Percentiles rank a stretch among this genome's conserved stretches.
Evolutionary conservation across 2,329 filamentous ascomycete species (phyloP).

Genomic region (Fusarium sp.): DNA sequence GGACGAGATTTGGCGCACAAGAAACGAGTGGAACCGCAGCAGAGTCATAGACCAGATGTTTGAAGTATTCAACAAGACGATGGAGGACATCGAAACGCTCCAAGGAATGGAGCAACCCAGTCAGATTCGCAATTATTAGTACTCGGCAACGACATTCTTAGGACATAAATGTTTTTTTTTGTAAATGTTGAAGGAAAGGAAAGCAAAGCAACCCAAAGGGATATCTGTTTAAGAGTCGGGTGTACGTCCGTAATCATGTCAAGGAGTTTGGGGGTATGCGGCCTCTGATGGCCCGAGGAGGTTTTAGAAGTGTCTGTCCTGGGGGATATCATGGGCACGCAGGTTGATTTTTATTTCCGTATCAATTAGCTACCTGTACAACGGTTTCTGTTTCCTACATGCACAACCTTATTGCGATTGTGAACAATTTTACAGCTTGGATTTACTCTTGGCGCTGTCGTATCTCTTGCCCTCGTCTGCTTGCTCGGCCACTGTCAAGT

Average conservation of each 20-base stretch:
- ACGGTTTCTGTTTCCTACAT: constrained; percentile 19
- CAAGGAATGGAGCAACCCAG: constrained; percentile 61
- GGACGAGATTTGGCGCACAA: constrained; percentile 86
- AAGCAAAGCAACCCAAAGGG: constrained; percentile 7
- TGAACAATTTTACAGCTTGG: constrained; percentile 55
- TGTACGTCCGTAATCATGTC: constrained; percentile 39
- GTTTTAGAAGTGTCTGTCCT: constrained; percentile 45
- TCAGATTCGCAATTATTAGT: constrained; percentile 51
- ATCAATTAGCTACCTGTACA: constrained; percentile 40
- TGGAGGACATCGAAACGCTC: constrained; percentile 73
- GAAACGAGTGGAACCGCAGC: constrained; percentile 86
- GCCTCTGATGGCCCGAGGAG: constrained; percentile 29
- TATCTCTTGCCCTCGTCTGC: constrained; percentile 80
- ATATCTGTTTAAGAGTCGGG: constrained; percentile 35
- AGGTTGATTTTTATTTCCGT: constrained; percentile 24
- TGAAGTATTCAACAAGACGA: constrained; percentile 80
- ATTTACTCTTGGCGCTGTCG: constrained; percentile 68
- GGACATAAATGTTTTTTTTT: constrained; percentile 9
- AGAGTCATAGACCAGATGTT: constrained; percentile 74
- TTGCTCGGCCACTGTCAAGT: constrained; percentile 80
- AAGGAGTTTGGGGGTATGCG: constrained; percentile 42
- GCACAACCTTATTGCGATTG: constrained; percentile 28
- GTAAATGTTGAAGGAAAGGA: constrained; percentile 24
- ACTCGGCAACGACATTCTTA: constrained; percentile 1
- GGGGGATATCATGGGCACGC: constrained; percentile 41